A percentile compares a stretch with the other conserved stretches of the same genome.
phyloP scores from a whole-genome alignment of 768 basidiomycete genomes.

The Cubamyces lactineus region DNA sequence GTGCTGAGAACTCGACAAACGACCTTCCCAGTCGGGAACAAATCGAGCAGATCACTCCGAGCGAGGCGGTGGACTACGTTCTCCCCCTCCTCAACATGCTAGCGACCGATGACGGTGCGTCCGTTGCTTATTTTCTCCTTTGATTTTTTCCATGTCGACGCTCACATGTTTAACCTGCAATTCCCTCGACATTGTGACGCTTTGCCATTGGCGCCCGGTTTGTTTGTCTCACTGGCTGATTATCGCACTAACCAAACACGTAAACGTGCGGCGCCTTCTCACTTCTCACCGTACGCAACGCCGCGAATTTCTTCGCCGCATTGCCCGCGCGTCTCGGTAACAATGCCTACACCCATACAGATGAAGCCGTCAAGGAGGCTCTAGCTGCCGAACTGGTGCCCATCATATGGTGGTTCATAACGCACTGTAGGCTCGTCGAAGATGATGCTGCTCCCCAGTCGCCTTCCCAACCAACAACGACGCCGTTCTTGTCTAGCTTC shows the following conservation, averaged over 20 bases:
- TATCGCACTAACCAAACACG: slow-evolving; percentile 20
- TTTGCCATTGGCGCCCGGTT: slow-evolving; percentile 11
- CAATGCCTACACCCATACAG: slow-evolving; percentile 40
- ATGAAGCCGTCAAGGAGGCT: slow-evolving; percentile 87
- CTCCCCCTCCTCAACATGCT: slow-evolving; percentile 85
- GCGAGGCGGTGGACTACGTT: slow-evolving; percentile 92
- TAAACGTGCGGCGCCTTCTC: slow-evolving; percentile 6
- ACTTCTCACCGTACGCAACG: slow-evolving; percentile 11
- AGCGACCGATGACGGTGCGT: slow-evolving; percentile 82
- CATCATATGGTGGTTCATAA: slow-evolving; percentile 94
- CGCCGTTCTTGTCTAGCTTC: background rate
- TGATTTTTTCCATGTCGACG: background rate
- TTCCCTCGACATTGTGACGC: slow-evolving; percentile 1
- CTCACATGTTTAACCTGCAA: slow-evolving; percentile 16
- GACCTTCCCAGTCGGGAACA: slow-evolving; percentile 20
- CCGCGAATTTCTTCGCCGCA: slow-evolving; percentile 12
- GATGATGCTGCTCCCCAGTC: slow-evolving; percentile 24
- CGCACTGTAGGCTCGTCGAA: slow-evolving; percentile 38
- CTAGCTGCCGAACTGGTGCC: slow-evolving; percentile 77
- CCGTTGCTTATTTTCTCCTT: background rate
- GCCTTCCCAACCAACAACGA: slow-evolving; percentile 17
- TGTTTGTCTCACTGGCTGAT: slow-evolving; percentile 3
- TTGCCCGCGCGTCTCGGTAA: slow-evolving; percentile 4
- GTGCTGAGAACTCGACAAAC: slow-evolving; percentile 18
- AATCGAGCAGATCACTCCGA: slow-evolving; percentile 64